These are phyloP conservation scores for Tieghemiomyces parasiticus DNA, from an alignment of 192 early-diverging fungal species.

Conservation along the genomic window DNA sequence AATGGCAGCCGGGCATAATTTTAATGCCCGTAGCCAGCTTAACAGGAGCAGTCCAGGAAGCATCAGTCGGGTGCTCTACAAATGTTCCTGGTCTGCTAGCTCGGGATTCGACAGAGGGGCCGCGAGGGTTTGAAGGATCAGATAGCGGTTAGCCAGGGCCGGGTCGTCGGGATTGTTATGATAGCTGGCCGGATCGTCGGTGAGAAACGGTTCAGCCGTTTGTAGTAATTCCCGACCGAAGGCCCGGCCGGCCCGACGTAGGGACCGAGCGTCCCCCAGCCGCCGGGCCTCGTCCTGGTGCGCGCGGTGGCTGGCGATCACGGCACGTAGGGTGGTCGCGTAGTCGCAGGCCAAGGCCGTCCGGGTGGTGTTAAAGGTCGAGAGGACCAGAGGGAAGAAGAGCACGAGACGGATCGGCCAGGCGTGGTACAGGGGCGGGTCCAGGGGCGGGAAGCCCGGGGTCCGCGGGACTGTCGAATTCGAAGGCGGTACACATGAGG, in stretches of 20 bases:
- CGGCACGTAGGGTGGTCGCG: neutral
- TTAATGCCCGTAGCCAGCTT: too few relatives aligned
- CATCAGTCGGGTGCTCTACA: too few relatives aligned
- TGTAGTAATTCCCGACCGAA: neutral
- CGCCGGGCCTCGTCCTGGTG: neutral
- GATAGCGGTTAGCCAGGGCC: neutral
- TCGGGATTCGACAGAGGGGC: too few relatives aligned
- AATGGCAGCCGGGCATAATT: too few relatives aligned
- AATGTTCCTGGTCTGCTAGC: too few relatives aligned
- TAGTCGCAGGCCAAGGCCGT: neutral
- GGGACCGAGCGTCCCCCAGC: neutral
- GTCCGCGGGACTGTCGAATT: neutral
- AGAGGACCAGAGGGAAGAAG: neutral
- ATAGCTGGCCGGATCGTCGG: neutral
- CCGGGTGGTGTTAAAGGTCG: neutral
- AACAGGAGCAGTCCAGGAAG: too few relatives aligned
- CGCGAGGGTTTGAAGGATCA: neutral
- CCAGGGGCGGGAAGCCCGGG: neutral
- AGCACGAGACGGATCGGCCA: neutral
- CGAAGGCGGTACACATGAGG: neutral
- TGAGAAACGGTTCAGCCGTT: neutral
- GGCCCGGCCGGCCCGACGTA: neutral
- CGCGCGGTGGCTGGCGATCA: neutral
- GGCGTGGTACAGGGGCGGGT: neutral
- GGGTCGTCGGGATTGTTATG: neutral